Base-by-base conservation (phyloP, 352 stramenopile species). In the Phytophthora foliorum region DNA sequence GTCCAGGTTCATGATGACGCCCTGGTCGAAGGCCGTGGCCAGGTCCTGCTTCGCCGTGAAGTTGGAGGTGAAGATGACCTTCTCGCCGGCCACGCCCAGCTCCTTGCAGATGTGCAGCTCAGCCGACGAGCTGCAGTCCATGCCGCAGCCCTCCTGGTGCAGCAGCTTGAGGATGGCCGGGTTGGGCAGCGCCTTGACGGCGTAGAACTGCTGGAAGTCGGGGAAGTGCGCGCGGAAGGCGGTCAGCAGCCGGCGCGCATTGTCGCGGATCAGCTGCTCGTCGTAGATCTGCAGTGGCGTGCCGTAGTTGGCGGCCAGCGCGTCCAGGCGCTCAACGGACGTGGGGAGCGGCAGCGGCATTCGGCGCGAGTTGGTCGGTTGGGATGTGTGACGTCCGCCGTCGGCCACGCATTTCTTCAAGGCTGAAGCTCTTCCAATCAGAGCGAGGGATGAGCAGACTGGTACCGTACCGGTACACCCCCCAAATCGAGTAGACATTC, bases 21-120 rank as follows among this genome's bases (percentile, higher is more conserved):
- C 81, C 61, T 93, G 80, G 65, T 94, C 82, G 46, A 89, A 93
- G 14, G 91, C 91, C 25, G 51, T 81, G 10, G 74, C 75, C 38
- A 97, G 67, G 66, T 97, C 90, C 50, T 76, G 70, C 63, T 85
- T 42, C 21, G 87, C 89, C 11, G 90, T 97, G 77, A 94, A 97
- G 82, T 97, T 97, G 67, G 85, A 95, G 29, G 91, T 97, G 72
- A 95, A 97, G 50, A 96, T 96, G 61, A 95, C 75, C 63, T 92
- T 77, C 50, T 97, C 80, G 25, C 82, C 78, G 2, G 82, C 77
- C 24, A 96, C 74, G 49, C 89, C 89, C 36, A 97, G 62, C 77
- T 93, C 63, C 57, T 93, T 78, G 53, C 80, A 75, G 55, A 91
- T 93, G 72, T 91, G 77, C 16, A 97, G 79, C 67, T 97, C 91